Evolutionary conservation across 345 rosid species (phyloP), one percentile per base, ranked within the genome.

Genomic region (Brassica incana): DNA sequence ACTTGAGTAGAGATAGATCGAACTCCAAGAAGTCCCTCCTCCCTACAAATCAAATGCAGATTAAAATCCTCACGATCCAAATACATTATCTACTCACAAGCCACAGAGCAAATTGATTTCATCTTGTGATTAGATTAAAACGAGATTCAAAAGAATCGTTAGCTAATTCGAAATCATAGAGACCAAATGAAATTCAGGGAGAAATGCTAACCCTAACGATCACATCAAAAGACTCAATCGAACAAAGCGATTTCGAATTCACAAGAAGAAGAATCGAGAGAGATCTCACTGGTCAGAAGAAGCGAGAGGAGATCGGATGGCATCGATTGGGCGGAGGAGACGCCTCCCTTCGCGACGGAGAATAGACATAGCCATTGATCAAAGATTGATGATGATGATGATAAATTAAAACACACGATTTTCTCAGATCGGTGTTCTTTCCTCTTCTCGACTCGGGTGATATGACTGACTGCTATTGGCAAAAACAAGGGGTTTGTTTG

Each of bases 1-100:
- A 88, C 77, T 90, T 95, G 99, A 72, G 97, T 95, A 1, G 99
- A 95, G 88, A 93, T 83, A 74, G 79, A 84, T 1, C 99, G 91
- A 36, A 84, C 80, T 61, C 98, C 99, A 65, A 85, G 73, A 78
- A 86, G 91, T 58, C 79, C 86, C 25, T 95, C 91, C 71, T 89
- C 97, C 90, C 98, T 95, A 90, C 68, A 78, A 85, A 64, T 1
- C 35, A 65, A 62, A 68, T 27, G 20, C 74, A 50, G 50, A 69
- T 61, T 73, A 67, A 27, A 27, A 36, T 74, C 78, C 35, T 77
- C 38, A 56, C 11, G 67, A 38, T 66, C 84, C 65, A 18, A n/a
- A 8, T 15, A 52, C 23, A 72, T 25, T 25, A 73, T 35, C 30
- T 6, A 54, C 20, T 54, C 29, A 27, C 10, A n/a, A n/a, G 12